Evolutionary conservation across 2,329 filamentous ascomycete species (phyloP), one percentile per base, ranked within the genome.

Genomic region (Emergomyces orientalis): DNA sequence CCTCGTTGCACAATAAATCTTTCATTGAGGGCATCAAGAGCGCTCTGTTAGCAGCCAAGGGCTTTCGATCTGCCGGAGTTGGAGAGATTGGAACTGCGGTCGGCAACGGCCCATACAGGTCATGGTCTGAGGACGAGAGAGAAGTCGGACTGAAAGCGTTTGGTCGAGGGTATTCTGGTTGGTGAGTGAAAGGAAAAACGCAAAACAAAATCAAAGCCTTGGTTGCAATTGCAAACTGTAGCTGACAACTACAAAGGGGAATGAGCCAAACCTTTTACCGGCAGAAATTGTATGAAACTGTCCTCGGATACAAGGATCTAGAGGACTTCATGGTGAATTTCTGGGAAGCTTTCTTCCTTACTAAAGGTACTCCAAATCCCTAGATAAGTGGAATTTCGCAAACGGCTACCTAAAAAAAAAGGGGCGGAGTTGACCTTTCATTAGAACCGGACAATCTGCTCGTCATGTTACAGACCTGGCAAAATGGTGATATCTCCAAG

Each of bases 181-280:
- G 84, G 78, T 77, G 67, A 69, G 75, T 54, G 34, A 45, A 30
- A 2, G 8, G 30, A 32, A 19, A 32, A 19, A 37, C 1, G 22
- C 32, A 51, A 25, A 25, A 5, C 14, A 11, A 19, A 14, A 32
- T 32, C 17, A 25, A n/a, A 30, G 59, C 14, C 27, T 45, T 17
- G 6, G n/a, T 17, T 30, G 45, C 45, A 13, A 25, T 4, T 19
- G n/a, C 37, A 41, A 41, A 17, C 37, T 17, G 37, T 13, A 22
- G 27, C 25, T 54, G 25, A 60, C 34, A n/a, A n/a, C 25, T 39
- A 17, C 51, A 63, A 47, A 78, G 86, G 89, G 89, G 90, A 0
- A 89, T 93, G 69, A 88, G 85, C 60, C 89, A 92, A 69, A 82
- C 88, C 0, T 93, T 92, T 69, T 93, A 93, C 69, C 82, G 89